Base-by-base conservation (phyloP, 2,329 filamentous ascomycete species). In the Pseudogymnoascus sp. region DNA sequence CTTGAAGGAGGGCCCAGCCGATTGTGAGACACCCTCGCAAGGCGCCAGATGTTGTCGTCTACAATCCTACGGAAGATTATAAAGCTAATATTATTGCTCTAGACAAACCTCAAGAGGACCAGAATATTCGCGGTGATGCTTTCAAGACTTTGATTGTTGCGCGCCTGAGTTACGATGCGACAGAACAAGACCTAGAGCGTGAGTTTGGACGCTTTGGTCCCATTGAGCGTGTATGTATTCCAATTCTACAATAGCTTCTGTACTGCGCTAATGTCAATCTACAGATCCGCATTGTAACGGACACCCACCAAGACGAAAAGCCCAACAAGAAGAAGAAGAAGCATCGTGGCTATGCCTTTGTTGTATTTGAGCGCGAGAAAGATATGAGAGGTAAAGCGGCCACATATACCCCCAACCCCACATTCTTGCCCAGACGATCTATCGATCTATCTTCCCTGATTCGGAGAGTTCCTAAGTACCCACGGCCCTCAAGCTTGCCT, bases 71-170 rank as follows among this genome's bases (percentile, higher is more conserved):
- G 62, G 63, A 23, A 23, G 21, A 16, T 14, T 31, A 21, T 39
- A 34, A 6, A 57, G 11, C 34, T 60, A 40, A 37, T 60, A n/a
- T 23, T 62, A 61, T 31, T 37, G 4, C 29, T 67, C 39, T 68
- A 93, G 93, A 90, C 76, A 90, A 93, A 67, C 93, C 95, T 5
- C 79, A 81, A 23, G 87, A 95, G 39, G 95, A 99, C 72, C 84
- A 89, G 11, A 95, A 97, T 71, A 88, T 96, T 68, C 86, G 92
- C 68, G 93, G 95, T 64, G 93, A 97, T 78, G 89, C 93, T 1
- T 97, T 95, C 81, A 96, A 91, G 78, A 99, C 95, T 12, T 81
- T 99, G 61, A 96, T 99, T 71, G 90, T 97, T 63, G 89, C 91
- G 62, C 88, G 95, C 63, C 82, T 99, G 60, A 92, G 89, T 73